Base-by-base conservation (phyloP, 257 asterid species). In the Nicotiana noctiflora region DNA sequence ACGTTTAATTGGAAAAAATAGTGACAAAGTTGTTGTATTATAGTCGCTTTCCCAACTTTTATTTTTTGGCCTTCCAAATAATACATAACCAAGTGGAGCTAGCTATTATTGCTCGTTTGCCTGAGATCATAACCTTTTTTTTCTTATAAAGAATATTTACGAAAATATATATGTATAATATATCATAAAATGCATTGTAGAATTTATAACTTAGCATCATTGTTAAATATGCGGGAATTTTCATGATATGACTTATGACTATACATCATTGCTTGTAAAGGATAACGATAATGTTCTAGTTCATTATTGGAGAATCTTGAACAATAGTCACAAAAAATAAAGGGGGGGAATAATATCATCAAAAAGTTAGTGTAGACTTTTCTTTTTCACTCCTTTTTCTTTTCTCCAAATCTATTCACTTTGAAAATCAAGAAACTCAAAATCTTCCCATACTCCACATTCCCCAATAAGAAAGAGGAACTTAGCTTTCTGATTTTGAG, bases 241-340 rank as follows among this genome's bases (percentile, higher is more conserved):
- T 66, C 52, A 25, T 66, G 52, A 66, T 32, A 66, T 66, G 75
- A 66, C 75, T 34, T 25, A 66, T 27, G 29, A 27, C 53, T 34
- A 32, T 17, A 66, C 13, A 34, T 66, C 75, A 68, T 68, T 68
- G n/a, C 56, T 67, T 67, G 76, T 1, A 21, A 40, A 67, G 55
- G 76, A 67, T 67, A 67, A 67, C 55, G 55, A 67, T 37, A 37
- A n/a, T 37, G 76, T 37, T 37, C 76, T 6, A 21, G 5, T 17
- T 65, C 51, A 37, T 68, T 37, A 68, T 67, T 67, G 76, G 76
- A 67, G 76, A 67, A 67, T 67, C 55, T 67, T 67, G 56, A 67
- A 67, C 31, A 67, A 68, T 37, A 40, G 52, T 66, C 75, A 66
- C 75, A 66, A 12, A 66, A 66, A 66, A 63, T 31, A 66, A 25